Conservation (phyloP, 78 protist genomes). For the Dictyostelium brefeldianum region DNA sequence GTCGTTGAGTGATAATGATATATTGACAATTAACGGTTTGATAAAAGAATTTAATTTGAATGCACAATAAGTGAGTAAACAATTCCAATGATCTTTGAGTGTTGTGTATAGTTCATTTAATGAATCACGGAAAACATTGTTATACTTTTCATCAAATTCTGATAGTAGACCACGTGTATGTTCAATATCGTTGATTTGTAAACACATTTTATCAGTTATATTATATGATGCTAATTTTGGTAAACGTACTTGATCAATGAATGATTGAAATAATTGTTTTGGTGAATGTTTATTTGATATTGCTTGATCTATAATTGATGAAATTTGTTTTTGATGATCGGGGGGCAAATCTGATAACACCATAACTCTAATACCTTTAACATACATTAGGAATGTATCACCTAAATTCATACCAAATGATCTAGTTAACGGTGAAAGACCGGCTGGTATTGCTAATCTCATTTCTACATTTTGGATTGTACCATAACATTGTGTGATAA, state of each 20-base stretch:
- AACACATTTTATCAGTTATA: conserved; percentile 24
- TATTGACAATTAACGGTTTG: conserved; percentile 44
- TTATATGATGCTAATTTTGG: neutral
- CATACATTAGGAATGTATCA: conserved; percentile 43
- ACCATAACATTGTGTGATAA: conserved; percentile 33
- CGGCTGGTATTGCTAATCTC: neutral
- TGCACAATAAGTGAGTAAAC: conserved; percentile 1
- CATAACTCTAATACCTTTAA: conserved; percentile 3
- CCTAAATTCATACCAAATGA: conserved; percentile 66
- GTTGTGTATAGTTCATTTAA: conserved; percentile 24
- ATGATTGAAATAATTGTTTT: conserved; percentile 6
- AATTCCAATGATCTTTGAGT: conserved; percentile 46
- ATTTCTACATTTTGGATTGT: conserved; percentile 38
- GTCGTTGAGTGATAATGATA: conserved; percentile 30
- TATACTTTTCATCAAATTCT: conserved; percentile 41
- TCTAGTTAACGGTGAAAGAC: conserved; percentile 6
- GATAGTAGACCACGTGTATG: conserved; percentile 37
- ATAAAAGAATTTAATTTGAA: conserved; percentile 19
- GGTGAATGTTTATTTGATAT: neutral
- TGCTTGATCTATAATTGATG: neutral
- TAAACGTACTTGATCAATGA: neutral
- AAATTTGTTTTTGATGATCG: conserved; percentile 9
- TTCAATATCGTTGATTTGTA: conserved; percentile 59
- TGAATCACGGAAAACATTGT: conserved; percentile 22
- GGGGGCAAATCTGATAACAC: neutral